A percentile compares a stretch with the other conserved stretches of the same genome.
These are phyloP conservation scores for Pseudocercospora fuligena DNA, from an alignment of 2,329 filamentous ascomycete species.

Conservation along the genomic window DNA sequence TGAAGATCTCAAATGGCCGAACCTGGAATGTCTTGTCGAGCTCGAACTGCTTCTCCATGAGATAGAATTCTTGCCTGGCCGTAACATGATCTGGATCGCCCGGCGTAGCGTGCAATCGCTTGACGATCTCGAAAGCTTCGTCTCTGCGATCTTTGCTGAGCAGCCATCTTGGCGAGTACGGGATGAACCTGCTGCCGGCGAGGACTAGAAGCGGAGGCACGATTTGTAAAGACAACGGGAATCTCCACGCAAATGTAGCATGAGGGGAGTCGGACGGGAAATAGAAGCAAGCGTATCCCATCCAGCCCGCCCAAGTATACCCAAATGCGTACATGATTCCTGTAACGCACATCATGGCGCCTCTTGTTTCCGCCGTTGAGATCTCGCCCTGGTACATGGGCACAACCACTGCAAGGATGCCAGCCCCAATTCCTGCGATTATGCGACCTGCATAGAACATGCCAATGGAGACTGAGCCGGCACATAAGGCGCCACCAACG, in stretches of 20 bases:
- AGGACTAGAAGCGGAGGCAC: conserved; percentile 49
- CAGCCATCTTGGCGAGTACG: conserved; percentile 37
- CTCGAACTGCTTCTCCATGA: conserved; percentile 52
- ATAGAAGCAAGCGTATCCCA: conserved; percentile 49
- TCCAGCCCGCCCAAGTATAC: conserved; percentile 47
- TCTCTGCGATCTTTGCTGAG: conserved; percentile 29
- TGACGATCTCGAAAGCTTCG: conserved; percentile 48
- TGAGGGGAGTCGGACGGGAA: conserved; percentile 39
- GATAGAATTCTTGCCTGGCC: conserved; percentile 49
- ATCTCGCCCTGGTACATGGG: conserved; percentile 49
- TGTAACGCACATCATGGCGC: conserved; percentile 48
- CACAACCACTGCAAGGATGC: conserved; percentile 39
- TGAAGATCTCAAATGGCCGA: conserved; percentile 49
- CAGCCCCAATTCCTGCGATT: conserved; percentile 46
- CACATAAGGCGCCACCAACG: conserved; percentile 48
- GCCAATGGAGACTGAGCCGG: conserved; percentile 43
- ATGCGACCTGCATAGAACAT: conserved; percentile 50
- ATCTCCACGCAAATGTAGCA: conserved; percentile 51
- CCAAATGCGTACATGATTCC: conserved; percentile 51
- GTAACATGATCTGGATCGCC: conserved; percentile 45
- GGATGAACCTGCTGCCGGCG: conserved; percentile 44
- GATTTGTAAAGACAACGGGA: conserved; percentile 52
- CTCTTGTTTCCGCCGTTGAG: conserved; percentile 45
- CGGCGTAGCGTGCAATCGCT: conserved; percentile 50
- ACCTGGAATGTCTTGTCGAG: conserved; percentile 43